phyloP scores from a whole-genome alignment of 805 yeast species.

The Candida vaughaniae region DNA sequence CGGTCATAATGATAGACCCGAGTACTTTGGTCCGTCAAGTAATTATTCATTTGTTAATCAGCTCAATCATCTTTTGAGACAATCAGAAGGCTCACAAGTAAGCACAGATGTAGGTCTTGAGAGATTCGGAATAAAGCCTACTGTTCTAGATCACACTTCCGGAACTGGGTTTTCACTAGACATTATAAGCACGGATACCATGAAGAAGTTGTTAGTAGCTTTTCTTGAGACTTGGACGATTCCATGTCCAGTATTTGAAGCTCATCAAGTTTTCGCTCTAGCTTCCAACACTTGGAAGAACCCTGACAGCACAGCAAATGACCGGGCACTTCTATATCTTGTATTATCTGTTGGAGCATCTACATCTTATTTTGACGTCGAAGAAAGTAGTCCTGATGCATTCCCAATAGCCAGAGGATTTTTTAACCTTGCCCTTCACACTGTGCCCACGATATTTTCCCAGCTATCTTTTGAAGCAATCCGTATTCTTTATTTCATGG shows the following conservation, averaged over 20 bases:
- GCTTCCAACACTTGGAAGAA: conserved; percentile 13
- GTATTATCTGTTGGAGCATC: conserved; percentile 19
- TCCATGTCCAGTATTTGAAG: conserved; percentile 18
- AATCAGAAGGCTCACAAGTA: conserved; percentile 5
- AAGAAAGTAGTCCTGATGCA: conserved; percentile 8
- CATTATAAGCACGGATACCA: conserved; percentile 10
- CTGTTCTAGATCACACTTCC: conserved; percentile 12
- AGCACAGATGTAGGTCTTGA: conserved; percentile 17
- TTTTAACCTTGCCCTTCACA: conserved; percentile 15
- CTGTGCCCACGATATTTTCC: conserved; percentile 17
- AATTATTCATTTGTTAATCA: conserved; percentile 22
- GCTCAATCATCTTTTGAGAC: conserved; percentile 16
- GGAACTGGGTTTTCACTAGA: conserved; percentile 7
- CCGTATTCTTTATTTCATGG: conserved; percentile 16
- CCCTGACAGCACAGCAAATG: conserved; percentile 3
- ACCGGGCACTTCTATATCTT: conserved; percentile 16
- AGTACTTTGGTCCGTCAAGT: conserved; percentile 23
- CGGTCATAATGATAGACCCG: conserved; percentile 7
- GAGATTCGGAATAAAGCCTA: conserved; percentile 18
- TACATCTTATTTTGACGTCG: conserved; percentile 13
- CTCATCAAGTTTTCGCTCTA: conserved; percentile 17
- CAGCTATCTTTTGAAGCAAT: conserved; percentile 18
- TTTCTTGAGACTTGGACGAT: conserved; percentile 21
- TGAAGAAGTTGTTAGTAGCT: conserved; percentile 13
- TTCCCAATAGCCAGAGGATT: conserved; percentile 18